A percentile compares a stretch with the other conserved stretches of the same genome.
Evolutionary conservation across 1,284 basidiomycete species (phyloP).

Genomic region (Malassezia brasiliensis): DNA sequence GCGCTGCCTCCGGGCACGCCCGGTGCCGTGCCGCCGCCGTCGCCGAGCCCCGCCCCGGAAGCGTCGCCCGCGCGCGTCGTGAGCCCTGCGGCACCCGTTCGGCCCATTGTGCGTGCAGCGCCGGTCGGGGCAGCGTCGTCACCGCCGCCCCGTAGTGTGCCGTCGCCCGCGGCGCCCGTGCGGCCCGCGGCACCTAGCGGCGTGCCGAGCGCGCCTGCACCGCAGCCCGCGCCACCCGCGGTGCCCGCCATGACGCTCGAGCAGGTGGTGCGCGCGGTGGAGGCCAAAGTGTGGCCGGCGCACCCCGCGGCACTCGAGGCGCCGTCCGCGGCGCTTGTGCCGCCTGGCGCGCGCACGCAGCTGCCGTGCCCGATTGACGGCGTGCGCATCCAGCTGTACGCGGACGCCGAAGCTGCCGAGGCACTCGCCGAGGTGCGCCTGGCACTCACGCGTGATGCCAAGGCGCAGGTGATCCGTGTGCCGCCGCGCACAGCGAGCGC

Average conservation of each 20-base stretch:
- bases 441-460: not conserved
- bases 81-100: not conserved
- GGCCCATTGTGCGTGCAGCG: not conserved
- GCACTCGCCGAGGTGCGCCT: not conserved
- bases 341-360: not conserved
- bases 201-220: too few species aligned
- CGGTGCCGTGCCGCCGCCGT: constrained; percentile 9
- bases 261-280: constrained; percentile 3
- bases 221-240: not conserved
- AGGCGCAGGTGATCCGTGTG: not conserved
- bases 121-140: not conserved
- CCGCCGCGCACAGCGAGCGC: not conserved
- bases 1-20: constrained; percentile 26
- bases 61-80: too few species aligned
- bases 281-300: constrained; percentile 3
- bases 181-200: too few species aligned
- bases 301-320: constrained; percentile 4
- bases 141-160: too few species aligned
- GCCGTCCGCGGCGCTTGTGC: not conserved
- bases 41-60: not conserved
- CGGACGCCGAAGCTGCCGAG: not conserved
- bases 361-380: not conserved
- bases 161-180: too few species aligned
- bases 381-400: constrained; percentile 1
- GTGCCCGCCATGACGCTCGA: not conserved